These are phyloP conservation scores for Tuber aestivum DNA, from an alignment of 495 filamentous ascomycete species.

Conservation along the genomic window DNA sequence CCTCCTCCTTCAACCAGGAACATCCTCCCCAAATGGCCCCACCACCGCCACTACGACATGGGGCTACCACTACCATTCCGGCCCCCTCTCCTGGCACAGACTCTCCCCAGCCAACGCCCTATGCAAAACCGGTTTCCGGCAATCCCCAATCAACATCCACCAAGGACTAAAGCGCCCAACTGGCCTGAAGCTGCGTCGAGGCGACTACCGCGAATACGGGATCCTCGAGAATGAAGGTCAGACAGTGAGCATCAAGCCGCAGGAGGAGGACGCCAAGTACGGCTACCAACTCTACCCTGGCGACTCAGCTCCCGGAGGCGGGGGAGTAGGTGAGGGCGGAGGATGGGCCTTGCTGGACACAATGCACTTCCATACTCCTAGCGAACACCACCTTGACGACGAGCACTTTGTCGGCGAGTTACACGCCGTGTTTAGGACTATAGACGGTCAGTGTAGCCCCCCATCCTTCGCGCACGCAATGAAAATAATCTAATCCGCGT, in stretches of 20 bases:
- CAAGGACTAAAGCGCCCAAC: constrained; percentile 31
- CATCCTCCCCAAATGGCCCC: not conserved
- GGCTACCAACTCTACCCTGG: constrained; percentile 17
- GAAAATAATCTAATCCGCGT: not conserved
- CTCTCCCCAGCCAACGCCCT: constrained; percentile 46
- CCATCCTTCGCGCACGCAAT: not conserved
- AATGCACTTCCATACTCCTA: constrained; percentile 65
- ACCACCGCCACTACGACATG: constrained; percentile 38
- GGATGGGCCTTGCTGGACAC: constrained; percentile 49
- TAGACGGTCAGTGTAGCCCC: not conserved
- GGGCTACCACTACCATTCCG: constrained; percentile 51
- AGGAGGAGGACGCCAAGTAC: not conserved
- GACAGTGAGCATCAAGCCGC: constrained; percentile 29
- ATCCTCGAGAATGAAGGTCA: constrained; percentile 35
- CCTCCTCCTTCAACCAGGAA: not conserved
- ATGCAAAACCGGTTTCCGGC: constrained; percentile 54
- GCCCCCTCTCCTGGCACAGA: constrained; percentile 57
- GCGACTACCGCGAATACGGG: constrained; percentile 8
- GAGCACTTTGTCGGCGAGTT: constrained; percentile 56
- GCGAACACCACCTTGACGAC: constrained; percentile 55
- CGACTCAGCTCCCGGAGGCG: not conserved
- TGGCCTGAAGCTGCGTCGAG: constrained; percentile 16
- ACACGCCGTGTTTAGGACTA: constrained; percentile 52
- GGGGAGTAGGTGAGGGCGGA: constrained; percentile 35
- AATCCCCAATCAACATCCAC: constrained; percentile 60